Evolutionary conservation across 1,139 yeast species (phyloP), one percentile per base, ranked within the genome.

Genomic region (Diutina neorugosa): DNA sequence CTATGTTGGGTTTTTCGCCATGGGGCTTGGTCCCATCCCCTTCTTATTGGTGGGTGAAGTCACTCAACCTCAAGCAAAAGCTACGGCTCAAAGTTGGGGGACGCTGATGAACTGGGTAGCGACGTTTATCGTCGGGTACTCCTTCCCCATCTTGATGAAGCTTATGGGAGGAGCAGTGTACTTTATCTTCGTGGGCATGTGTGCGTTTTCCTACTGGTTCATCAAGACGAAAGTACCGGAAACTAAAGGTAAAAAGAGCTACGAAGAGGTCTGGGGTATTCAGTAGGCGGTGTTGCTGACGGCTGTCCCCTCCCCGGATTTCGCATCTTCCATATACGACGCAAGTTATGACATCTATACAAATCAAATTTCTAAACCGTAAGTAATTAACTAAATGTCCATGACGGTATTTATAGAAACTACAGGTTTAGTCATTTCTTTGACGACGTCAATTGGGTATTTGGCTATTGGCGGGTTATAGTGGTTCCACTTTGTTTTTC

Each of bases 1-100:
- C 1, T 90, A 88, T 65, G 90, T 91, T 52, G 80, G 85, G 0
- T 80, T 89, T 46, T 93, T 91, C 70, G 98, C 97, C 0, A 70
- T 86, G 51, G 98, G 98, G 0, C 67, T 90, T 57, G 98, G 98
- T 0, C 98, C 98, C 14, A 88, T 93, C 53, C 98, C 98, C 40
- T 91, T 91, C 68, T 70, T 91, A 58, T 69, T 91, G 55, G 85
- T 93, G n/a, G 81, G 96, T 8, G 98, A 93, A 65, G 82, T 91
- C 19, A 85, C 96, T 0, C 95, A 89, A 55, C 73, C 80, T 1
- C 80, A 80, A 54, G 94, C 93, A 3, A 85, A 82, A 55, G 94
- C 91, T 1, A 74, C 82, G 52, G 97, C 98, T 1, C 98, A 93
- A 67, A 84, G 96, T 63, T 84, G 89, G 75, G 98, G 96, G 9